Base-by-base conservation (phyloP, 169 alveolate species). In the Amoebophrya sp. region DNA sequence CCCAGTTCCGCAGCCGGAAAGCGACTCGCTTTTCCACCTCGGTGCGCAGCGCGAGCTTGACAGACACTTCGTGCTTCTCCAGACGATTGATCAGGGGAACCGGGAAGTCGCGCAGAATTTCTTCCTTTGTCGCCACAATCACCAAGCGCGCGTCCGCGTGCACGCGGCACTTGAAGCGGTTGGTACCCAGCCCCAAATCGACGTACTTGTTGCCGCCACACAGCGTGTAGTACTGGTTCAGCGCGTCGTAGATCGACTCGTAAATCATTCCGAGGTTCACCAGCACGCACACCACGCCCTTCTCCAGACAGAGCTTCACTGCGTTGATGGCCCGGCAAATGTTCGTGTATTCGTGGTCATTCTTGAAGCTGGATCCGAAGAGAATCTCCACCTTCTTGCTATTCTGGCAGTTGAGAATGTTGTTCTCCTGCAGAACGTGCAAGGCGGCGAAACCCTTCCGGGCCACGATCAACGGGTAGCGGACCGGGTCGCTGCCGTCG, bases 91-190 rank as follows among this genome's bases (percentile, higher is more conserved):
- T 66, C 83, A 66, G 83, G 2, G 83, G 83, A 2, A 66, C 83
- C 39, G 83, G 83, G 83, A 66, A 66, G 83, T 66, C 83, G 83
- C 83, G 83, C 35, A 66, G 83, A 25, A 66, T 66, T 25, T 66
- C 83, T 25, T 66, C 83, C 35, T 66, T 66, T 0, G 83, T 66
- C 35, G 83, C 83, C 39, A 66, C 83, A 25, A 66, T 66, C 83
- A 66, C 83, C 35, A 66, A 25, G 1, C 83, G 83, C 7, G 83
- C 83, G 83, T 66, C 83, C 32, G 32, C 18, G 83, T 66, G 83
- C 83, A 66, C 83, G 83, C 83, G 83, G 35, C 83, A 66, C 83
- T 66, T 66, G 83, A 66, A 66, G 83, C 83, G 83, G 83, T 66
- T 66, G 38, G 83, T 66, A 2, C 83, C 83, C 7, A 66, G 83